Evolutionary conservation across 2,329 filamentous ascomycete genomes (phyloP).

Genomic region (Ophiostoma montium): DNA sequence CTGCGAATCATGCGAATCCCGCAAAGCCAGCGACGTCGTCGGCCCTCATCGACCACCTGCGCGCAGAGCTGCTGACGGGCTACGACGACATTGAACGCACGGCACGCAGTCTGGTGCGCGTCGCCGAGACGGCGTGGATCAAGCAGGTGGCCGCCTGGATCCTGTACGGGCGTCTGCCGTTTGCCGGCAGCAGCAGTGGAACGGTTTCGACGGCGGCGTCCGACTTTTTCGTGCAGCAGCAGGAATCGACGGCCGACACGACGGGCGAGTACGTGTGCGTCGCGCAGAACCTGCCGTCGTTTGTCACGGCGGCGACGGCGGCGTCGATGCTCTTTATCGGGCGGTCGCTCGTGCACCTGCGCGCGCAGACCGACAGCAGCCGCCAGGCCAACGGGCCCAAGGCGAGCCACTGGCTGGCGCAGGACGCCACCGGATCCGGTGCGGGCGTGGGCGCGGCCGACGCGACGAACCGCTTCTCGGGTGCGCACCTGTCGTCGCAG

Average conservation of each 20-base stretch:
- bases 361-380: conserved; percentile 4
- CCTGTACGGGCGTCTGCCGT: conserved; percentile 68
- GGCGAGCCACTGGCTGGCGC: conserved; percentile 8
- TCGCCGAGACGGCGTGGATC: conserved; percentile 83
- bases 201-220: conserved; percentile 53
- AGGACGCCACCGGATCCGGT: too few species aligned
- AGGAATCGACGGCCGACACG: conserved; percentile 24
- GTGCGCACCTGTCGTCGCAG: conserved; percentile 43
- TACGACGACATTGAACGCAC: conserved; percentile 75
- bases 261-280: conserved; percentile 41
- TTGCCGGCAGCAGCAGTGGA: not conserved
- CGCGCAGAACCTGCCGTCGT: conserved; percentile 54
- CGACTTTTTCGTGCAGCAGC: conserved; percentile 73
- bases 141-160: conserved; percentile 85
- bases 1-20: too few species aligned
- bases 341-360: conserved; percentile 73
- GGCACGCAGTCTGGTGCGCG: conserved; percentile 54
- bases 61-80: conserved; percentile 68
- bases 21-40: conserved; percentile 9
- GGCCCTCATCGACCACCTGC: conserved; percentile 60
- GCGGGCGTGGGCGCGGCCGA: conserved; percentile 27
- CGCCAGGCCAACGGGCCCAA: conserved; percentile 1
- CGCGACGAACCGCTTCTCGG: conserved; percentile 22
- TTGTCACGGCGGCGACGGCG: conserved; percentile 61
- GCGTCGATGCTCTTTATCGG: conserved; percentile 83